These are phyloP conservation scores for Diutina rugosa DNA, from an alignment of 1,139 yeast genomes.

Conservation along the genomic window DNA sequence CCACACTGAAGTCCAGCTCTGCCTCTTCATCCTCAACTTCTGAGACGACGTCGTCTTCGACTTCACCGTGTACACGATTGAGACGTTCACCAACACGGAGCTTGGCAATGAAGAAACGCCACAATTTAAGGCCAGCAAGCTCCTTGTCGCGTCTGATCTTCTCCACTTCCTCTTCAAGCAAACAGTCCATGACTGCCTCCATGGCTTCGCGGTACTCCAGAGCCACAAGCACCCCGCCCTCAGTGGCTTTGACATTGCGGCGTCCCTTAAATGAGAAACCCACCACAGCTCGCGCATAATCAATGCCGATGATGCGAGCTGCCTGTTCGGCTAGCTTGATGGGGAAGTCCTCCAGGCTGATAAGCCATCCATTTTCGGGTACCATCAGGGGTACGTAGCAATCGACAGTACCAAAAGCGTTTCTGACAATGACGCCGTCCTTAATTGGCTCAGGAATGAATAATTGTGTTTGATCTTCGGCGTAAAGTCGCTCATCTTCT, in stretches of 20 bases:
- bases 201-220: constrained; percentile 56
- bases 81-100: constrained; percentile 61
- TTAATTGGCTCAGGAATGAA: constrained; percentile 54
- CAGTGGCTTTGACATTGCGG: constrained; percentile 43
- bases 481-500: constrained; percentile 44
- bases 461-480: constrained; percentile 62
- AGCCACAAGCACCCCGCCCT: constrained; percentile 71
- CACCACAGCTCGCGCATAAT: constrained; percentile 77
- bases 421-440: constrained; percentile 59
- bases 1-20: constrained; percentile 6
- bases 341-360: constrained; percentile 11
- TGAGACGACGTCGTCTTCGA: constrained; percentile 9
- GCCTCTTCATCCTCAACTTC: background rate
- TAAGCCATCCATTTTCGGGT: constrained; percentile 66
- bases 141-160: constrained; percentile 31
- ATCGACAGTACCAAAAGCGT: constrained; percentile 76
- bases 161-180: constrained; percentile 44
- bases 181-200: constrained; percentile 36
- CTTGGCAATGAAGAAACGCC: constrained; percentile 66
- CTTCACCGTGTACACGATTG: constrained; percentile 51
- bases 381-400: constrained; percentile 67
- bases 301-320: constrained; percentile 56
- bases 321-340: constrained; percentile 22
- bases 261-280: constrained; percentile 61
- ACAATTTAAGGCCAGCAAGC: constrained; percentile 44